These are phyloP conservation scores for Sporisorium scitamineum DNA, from an alignment of 1,284 basidiomycete species.

Conservation along the genomic window DNA sequence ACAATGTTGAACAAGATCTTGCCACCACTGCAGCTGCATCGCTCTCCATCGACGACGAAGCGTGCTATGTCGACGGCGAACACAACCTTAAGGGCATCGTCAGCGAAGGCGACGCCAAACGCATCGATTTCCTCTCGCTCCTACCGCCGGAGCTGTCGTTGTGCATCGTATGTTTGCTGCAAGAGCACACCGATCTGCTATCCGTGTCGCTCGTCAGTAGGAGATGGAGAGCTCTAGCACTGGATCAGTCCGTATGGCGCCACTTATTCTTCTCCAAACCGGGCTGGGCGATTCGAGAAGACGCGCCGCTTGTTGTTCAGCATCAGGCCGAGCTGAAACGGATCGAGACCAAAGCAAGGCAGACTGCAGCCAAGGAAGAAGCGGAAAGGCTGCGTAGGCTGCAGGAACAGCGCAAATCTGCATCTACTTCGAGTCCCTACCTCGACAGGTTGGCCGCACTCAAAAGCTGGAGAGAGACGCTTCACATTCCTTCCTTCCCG, in stretches of 20 bases:
- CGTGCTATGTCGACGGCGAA: conserved; percentile 30
- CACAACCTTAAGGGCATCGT: neutral
- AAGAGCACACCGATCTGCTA: conserved; percentile 34
- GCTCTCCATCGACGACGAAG: conserved; percentile 19
- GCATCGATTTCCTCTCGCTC: conserved; percentile 46
- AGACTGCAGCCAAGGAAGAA: conserved; percentile 22
- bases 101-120: neutral
- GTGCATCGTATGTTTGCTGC: conserved; percentile 39
- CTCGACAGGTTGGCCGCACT: conserved; percentile 29
- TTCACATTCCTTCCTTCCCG: conserved; percentile 50
- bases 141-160: conserved; percentile 54
- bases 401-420: conserved; percentile 17
- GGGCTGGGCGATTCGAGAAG: conserved; percentile 52
- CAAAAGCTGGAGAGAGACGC: conserved; percentile 46
- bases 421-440: conserved; percentile 20
- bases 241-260: conserved; percentile 49
- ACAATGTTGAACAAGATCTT: conserved; percentile 25
- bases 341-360: conserved; percentile 16
- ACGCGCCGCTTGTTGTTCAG: conserved; percentile 45
- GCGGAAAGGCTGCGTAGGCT: conserved; percentile 18
- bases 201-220: conserved; percentile 29
- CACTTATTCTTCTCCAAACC: conserved; percentile 41
- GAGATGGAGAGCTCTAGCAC: conserved; percentile 37
- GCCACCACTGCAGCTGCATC: conserved; percentile 1
- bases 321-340: conserved; percentile 29